phyloP scores from a whole-genome alignment of 106 monocot genomes.

The Dendrobium chrysotoxum region DNA sequence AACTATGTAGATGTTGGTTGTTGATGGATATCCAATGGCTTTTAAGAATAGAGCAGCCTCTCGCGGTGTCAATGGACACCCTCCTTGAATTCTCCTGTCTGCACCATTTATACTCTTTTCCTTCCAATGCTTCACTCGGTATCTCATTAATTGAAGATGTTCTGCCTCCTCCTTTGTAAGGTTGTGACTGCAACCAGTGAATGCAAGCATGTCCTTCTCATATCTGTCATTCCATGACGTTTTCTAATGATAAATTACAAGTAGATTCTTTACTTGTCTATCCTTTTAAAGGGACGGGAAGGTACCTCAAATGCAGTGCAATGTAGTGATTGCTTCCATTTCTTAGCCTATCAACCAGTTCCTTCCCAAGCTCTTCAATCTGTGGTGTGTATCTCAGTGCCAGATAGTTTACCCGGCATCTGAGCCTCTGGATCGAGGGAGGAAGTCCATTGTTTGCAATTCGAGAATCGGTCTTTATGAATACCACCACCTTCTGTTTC shows the following conservation, averaged over 20 bases:
- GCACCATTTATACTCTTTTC: constrained; percentile 44
- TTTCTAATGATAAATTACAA: not conserved
- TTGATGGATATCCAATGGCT: constrained; percentile 48
- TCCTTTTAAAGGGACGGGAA: no score
- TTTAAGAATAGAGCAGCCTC: constrained; percentile 41
- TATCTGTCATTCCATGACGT: constrained; percentile 24
- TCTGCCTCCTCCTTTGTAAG: constrained; percentile 27
- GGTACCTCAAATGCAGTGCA: constrained; percentile 77
- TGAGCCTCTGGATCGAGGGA: constrained; percentile 72
- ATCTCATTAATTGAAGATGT: constrained; percentile 29
- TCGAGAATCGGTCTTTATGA: constrained; percentile 67
- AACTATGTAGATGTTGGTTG: constrained; percentile 31
- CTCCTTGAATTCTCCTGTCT: constrained; percentile 33
- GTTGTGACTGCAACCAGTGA: constrained; percentile 47
- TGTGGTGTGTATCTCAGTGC: constrained; percentile 62
- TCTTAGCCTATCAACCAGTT: constrained; percentile 43
- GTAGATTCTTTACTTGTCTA: no score
- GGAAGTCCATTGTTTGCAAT: constrained; percentile 71
- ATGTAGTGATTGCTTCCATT: constrained; percentile 37
- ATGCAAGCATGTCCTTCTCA: constrained; percentile 67
- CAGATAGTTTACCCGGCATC: constrained; percentile 79
- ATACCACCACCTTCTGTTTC: constrained; percentile 58
- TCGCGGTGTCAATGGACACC: constrained; percentile 53
- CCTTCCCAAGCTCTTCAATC: constrained; percentile 53
- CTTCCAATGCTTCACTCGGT: constrained; percentile 46